phyloP scores from a whole-genome alignment of 164 flowering plant species.

The Magnolia kwangsiensis region DNA sequence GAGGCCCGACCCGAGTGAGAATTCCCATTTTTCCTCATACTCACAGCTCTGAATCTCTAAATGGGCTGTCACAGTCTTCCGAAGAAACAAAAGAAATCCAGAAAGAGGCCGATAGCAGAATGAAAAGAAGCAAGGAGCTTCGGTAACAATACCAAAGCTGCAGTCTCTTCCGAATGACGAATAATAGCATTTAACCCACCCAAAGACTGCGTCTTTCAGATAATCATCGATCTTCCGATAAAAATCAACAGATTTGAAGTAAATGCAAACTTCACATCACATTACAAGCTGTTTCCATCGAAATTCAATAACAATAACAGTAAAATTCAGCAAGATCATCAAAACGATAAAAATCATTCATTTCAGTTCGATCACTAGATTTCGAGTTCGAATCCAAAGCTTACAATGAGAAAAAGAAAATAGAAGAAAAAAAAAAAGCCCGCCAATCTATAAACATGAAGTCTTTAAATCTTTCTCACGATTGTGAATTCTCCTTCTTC shows the following conservation, averaged over 20 bases:
- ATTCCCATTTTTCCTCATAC: conserved; percentile 60
- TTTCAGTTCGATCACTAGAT: neutral
- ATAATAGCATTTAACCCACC: conserved; percentile 24
- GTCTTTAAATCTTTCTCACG: neutral
- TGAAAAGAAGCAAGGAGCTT: conserved; percentile 25
- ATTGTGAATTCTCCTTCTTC: neutral
- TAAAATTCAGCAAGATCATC: neutral
- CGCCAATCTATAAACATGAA: neutral
- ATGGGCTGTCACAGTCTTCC: neutral
- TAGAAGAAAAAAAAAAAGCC: too few species aligned
- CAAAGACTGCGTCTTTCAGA: neutral
- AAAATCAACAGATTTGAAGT: conserved; percentile 1
- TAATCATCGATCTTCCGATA: neutral
- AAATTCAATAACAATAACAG: neutral
- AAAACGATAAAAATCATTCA: neutral
- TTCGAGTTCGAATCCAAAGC: neutral
- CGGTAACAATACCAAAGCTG: conserved; percentile 26
- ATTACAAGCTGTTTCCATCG: neutral
- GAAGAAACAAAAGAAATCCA: neutral
- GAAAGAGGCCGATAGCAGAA: neutral
- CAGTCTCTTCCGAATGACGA: conserved; percentile 16
- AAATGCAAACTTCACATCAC: neutral
- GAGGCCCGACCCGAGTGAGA: conserved; percentile 45
- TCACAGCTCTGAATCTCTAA: neutral
- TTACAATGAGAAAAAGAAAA: neutral